Evolutionary conservation across 495 filamentous ascomycete species (phyloP), one percentile per base, ranked within the genome.

Genomic region (Mytilinidion resinicola): DNA sequence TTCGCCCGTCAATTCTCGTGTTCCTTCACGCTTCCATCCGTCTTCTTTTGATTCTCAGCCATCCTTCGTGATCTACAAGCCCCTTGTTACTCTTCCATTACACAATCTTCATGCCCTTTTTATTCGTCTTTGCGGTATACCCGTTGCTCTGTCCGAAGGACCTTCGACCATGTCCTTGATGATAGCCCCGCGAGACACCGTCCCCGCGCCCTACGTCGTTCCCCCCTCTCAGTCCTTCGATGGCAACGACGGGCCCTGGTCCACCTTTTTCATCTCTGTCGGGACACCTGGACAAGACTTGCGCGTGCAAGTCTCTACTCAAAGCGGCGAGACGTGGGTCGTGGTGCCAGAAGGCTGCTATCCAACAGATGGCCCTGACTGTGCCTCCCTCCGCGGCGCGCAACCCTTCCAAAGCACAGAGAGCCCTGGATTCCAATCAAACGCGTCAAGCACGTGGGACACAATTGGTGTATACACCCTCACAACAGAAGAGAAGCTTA

Each of bases 201-300:
- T 42, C 6, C 65, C 65, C 15, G 38, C 50, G 17, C 65, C 65
- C 1, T 65, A 65, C 53, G 62, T 63, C 9, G 65, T 62, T 1
- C 52, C 59, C n/a, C 59, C 65, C 0, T 58, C 61, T 30, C 34
- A 65, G 21, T 17, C 57, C 30, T 68, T 62, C 34, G 67, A 67
- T 41, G 67, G 64, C 25, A 60, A 65, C 46, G 67, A 69, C 54
- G 67, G 67, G 3, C 15, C 10, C 14, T 69, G 67, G 67, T 56
- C 49, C 7, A 64, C 67, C 21, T 69, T 69, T 48, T 44, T 25
- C 11, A 53, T 69, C 39, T 46, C 19, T 39, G 53, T 69, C 17
- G 67, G 67, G 0, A 64, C 64, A 17, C 67, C 67, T 0, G 59
- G 55, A 0, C 67, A 69, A 43, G 59, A 62, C 11, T 61, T 69